Evolutionary conservation across 1,284 basidiomycete species (phyloP).

Genomic region (Cutaneotrichosporon sp.): DNA sequence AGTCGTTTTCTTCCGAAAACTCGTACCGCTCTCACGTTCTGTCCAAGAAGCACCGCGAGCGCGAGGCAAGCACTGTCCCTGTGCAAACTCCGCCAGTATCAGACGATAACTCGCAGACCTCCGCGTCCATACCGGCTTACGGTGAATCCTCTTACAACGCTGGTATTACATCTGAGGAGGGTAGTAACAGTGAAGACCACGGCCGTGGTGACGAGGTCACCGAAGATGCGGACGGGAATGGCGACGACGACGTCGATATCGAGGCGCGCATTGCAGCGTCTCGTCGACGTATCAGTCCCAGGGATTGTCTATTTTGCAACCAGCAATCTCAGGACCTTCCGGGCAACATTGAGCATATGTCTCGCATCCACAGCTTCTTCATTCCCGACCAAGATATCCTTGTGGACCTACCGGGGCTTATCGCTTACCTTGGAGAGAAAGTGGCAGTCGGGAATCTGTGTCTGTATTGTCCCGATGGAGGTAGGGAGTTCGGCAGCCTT

Average conservation of each 20-base stretch:
- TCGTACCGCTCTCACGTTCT: conserved; percentile 80
- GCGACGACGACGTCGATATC: conserved; percentile 28
- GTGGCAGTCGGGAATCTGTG: conserved; percentile 89
- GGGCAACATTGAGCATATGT: conserved; percentile 82
- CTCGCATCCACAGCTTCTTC: conserved; percentile 83
- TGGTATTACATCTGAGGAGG: too few relatives aligned
- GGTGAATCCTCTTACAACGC: too few relatives aligned
- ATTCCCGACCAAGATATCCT: conserved; percentile 91
- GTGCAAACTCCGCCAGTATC: too few relatives aligned
- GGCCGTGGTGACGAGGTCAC: too few relatives aligned
- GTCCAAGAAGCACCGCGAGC: conserved; percentile 87
- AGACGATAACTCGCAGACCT: too few relatives aligned
- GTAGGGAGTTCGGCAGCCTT: conserved; percentile 69
- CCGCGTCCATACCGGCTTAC: too few relatives aligned
- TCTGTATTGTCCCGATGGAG: conserved; percentile 74
- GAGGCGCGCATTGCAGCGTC: conserved; percentile 66
- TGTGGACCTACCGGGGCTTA: conserved; percentile 72
- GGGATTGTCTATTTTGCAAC: conserved; percentile 83
- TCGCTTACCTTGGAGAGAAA: conserved; percentile 87
- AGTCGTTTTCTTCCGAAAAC: conserved; percentile 83
- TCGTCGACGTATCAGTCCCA: conserved; percentile 56
- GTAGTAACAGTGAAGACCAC: too few relatives aligned
- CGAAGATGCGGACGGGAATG: conserved; percentile 53
- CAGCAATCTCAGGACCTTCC: conserved; percentile 55
- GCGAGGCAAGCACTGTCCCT: conserved; percentile 52